Conservation (phyloP, 805 yeast genomes). For the Lipomyces kockii region DNA sequence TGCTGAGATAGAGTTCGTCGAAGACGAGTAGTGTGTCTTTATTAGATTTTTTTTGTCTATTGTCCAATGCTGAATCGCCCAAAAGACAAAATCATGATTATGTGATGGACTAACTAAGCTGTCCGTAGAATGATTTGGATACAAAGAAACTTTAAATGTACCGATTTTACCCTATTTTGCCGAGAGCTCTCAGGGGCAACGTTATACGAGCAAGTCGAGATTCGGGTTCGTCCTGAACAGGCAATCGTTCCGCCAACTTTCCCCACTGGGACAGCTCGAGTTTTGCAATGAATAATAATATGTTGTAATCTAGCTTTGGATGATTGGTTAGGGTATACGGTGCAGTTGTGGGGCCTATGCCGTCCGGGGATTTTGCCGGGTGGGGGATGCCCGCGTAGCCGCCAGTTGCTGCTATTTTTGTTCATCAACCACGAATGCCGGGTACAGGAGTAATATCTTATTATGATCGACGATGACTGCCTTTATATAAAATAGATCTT, state of each 20-base stretch:
- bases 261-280: neutral
- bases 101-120: too few relatives aligned
- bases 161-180: neutral
- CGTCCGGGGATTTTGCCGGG: neutral
- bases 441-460: neutral
- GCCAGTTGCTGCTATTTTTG: neutral
- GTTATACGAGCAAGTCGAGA: neutral
- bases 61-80: too few relatives aligned
- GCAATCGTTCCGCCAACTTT: neutral
- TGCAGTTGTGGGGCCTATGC: neutral
- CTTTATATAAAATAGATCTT: too few relatives aligned
- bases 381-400: neutral
- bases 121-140: too few relatives aligned
- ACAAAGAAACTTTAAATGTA: too few relatives aligned
- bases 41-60: too few relatives aligned
- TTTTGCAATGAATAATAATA: too few relatives aligned
- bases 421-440: too few relatives aligned
- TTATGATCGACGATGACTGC: neutral
- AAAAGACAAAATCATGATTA: too few relatives aligned
- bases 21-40: neutral
- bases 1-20: neutral
- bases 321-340: too few relatives aligned
- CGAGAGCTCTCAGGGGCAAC: neutral
- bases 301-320: too few relatives aligned
- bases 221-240: neutral